Base-by-base conservation (phyloP, 306 rosid genomes). In the Sechiopsis laciniata region DNA sequence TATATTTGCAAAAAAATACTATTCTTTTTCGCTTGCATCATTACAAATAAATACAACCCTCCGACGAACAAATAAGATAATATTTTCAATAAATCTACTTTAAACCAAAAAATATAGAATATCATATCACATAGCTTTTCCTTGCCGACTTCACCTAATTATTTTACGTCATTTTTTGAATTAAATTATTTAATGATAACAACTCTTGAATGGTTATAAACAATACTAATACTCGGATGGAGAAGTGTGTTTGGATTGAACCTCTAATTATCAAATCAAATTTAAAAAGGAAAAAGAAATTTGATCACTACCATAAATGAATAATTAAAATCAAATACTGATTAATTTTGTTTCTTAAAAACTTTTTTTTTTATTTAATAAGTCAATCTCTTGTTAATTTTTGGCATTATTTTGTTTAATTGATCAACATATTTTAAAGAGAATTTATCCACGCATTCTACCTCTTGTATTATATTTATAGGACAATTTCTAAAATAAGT, bases 121-220 rank as follows among this genome's bases (percentile, higher is more conserved):
- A 69, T 69, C 51, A n/a, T 19, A 48, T 20, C 58, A 20, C 21
- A 14, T 22, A 16, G 5, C 56, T 46, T 46, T 67, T 51, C 2
- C 73, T 67, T 67, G 73, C 74, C 74, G 58, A 10, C 74, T 69
- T 8, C 58, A 69, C 74, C 59, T 8, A 50, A 51, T 13, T 51
- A 22, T 69, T 10, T 16, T 51, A 69, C 4, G 24, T 69, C 74
- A 69, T 69, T 69, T 4, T 24, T 50, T 69, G 3, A 42, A 46
- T 21, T 46, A 21, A 42, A 19, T 66, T 7, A 46, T 48, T 3
- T 66, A 21, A 20, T 22, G 0, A 65, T 2, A n/a, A 6, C 7
- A 32, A 32, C 37, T 32, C 37, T 32, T 32, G 0, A 32, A 32
- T 32, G 3, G 4, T 32, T 32, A 32, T 32, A 3, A 32, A 32